Evolutionary conservation across 2,329 filamentous ascomycete species (phyloP).

Genomic region (Talaromyces verruculosus): DNA sequence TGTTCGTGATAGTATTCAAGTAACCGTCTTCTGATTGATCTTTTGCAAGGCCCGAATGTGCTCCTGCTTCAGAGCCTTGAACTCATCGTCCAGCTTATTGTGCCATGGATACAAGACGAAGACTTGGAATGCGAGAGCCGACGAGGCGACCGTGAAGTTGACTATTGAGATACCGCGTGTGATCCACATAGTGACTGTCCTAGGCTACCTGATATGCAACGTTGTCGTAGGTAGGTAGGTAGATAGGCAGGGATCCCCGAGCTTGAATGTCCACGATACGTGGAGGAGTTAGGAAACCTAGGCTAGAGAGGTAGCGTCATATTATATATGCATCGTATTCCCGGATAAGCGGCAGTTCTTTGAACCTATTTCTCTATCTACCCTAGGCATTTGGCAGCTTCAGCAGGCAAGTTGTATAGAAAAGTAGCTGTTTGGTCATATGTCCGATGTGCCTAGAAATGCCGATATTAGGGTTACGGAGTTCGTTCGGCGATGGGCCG

Average conservation of each 20-base stretch:
- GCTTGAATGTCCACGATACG: not conserved
- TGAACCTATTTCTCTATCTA: not conserved
- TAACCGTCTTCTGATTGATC: not conserved
- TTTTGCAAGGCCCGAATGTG: conserved; percentile 44
- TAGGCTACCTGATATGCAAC: not conserved
- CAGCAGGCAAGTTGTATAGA: not conserved
- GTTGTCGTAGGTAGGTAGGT: not conserved
- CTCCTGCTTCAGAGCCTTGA: conserved; percentile 60
- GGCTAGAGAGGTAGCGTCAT: not conserved
- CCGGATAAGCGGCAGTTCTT: not conserved
- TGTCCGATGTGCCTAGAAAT: not conserved
- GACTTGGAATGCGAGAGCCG: conserved; percentile 66
- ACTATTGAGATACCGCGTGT: conserved; percentile 58
- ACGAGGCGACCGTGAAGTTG: conserved; percentile 66
- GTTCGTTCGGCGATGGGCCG: not conserved
- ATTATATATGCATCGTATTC: not conserved
- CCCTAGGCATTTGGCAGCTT: not conserved
- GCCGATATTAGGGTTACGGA: conserved; percentile 8
- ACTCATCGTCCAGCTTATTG: conserved; percentile 62
- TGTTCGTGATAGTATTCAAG: not conserved
- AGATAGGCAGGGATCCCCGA: not conserved
- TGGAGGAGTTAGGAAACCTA: not conserved
- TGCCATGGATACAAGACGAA: conserved; percentile 72
- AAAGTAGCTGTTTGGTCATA: not conserved
- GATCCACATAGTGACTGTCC: conserved; percentile 40